These are phyloP conservation scores for Gaultheria prostrata DNA, from an alignment of 148 eudicot species.

Conservation along the genomic window DNA sequence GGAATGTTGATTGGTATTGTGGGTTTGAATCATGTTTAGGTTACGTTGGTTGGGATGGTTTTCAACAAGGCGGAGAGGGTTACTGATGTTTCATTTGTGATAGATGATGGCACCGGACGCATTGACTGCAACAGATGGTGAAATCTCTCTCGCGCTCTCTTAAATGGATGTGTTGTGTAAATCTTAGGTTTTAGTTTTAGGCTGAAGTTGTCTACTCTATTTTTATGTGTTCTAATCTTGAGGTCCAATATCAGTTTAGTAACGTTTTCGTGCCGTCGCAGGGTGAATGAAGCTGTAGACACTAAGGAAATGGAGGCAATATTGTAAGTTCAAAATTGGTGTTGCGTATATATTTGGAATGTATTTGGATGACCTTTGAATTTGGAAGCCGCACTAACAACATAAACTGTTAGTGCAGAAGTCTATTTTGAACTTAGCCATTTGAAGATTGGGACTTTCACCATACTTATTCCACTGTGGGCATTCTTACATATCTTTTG, in stretches of 20 bases:
- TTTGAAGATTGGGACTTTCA: neutral
- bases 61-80: conserved; percentile 61
- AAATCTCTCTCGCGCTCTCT: conserved; percentile 7
- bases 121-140: conserved; percentile 86
- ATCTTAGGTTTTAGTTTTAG: neutral
- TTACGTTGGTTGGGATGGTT: conserved; percentile 76
- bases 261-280: conserved; percentile 24
- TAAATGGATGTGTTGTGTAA: neutral
- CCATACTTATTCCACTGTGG: neutral
- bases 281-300: conserved; percentile 71
- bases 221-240: conserved; percentile 18
- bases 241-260: conserved; percentile 15
- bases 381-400: neutral
- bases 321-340: conserved; percentile 36
- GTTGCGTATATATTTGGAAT: neutral
- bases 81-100: conserved; percentile 65
- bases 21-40: conserved; percentile 42
- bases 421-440: neutral
- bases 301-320: conserved; percentile 59
- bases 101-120: conserved; percentile 91
- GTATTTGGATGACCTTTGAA: conserved; percentile 4
- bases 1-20: neutral
- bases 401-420: neutral
- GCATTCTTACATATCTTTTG: neutral
- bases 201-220: conserved; percentile 7